These are phyloP conservation scores for Passalora sequoiae DNA, from an alignment of 2,329 filamentous ascomycete genomes.

Conservation along the genomic window DNA sequence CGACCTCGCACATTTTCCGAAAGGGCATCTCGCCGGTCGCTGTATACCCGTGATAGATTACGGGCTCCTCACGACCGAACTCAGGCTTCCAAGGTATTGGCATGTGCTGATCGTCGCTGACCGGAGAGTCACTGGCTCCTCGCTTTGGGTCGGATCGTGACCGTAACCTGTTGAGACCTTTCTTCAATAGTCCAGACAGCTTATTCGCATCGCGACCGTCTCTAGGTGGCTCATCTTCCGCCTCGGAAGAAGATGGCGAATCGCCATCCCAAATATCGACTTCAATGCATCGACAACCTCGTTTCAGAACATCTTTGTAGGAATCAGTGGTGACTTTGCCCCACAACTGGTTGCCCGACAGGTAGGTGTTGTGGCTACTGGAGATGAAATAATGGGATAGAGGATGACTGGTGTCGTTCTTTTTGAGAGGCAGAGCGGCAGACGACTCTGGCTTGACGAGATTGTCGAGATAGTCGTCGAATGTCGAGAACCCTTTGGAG, in stretches of 20 bases:
- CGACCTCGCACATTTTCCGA: conserved; percentile 75
- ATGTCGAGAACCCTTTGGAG: conserved; percentile 8
- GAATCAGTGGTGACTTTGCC: conserved; percentile 71
- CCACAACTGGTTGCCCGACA: conserved; percentile 78
- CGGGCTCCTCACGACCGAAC: conserved; percentile 27
- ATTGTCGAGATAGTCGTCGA: conserved; percentile 45
- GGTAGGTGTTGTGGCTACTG: conserved; percentile 76
- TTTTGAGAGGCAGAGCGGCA: conserved; percentile 18
- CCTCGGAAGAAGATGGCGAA: conserved; percentile 36
- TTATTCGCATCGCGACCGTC: conserved; percentile 32
- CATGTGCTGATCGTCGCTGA: conserved; percentile 16
- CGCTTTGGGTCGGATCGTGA: conserved; percentile 17
- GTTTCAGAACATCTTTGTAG: conserved; percentile 65
- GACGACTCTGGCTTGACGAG: conserved; percentile 20
- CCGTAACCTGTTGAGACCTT: conserved; percentile 25
- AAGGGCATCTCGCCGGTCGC: conserved; percentile 82
- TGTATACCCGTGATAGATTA: conserved; percentile 55
- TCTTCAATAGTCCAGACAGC: conserved; percentile 28
- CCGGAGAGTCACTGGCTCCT: conserved; percentile 11
- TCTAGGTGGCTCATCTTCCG: conserved; percentile 21
- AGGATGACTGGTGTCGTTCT: conserved; percentile 44
- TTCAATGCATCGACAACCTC: conserved; percentile 83
- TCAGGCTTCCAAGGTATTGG: conserved; percentile 29
- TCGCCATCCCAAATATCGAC: conserved; percentile 91
- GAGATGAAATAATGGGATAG: conserved; percentile 90